phyloP scores from a whole-genome alignment of 176 grass and related monocot genomes.

The Carex parvula region DNA sequence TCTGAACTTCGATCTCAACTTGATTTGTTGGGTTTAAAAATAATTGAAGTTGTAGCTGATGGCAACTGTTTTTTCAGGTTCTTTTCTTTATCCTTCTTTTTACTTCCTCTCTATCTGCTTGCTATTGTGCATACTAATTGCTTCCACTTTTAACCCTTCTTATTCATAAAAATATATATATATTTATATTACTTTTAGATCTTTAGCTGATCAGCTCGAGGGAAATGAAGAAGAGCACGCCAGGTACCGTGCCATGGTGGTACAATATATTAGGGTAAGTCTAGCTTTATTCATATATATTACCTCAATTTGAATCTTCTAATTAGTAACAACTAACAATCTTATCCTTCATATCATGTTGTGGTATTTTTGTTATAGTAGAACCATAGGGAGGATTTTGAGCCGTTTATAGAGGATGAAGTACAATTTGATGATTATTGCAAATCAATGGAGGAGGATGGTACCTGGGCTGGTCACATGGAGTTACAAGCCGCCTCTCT shows the following conservation, averaged over 20 bases:
- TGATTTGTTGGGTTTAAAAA: slow-evolving; percentile 55
- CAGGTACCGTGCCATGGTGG: slow-evolving; percentile 82
- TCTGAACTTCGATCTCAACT: slow-evolving; percentile 59
- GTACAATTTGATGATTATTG: slow-evolving; percentile 82
- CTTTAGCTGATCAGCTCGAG: slow-evolving; percentile 88
- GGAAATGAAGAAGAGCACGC: slow-evolving; percentile 74
- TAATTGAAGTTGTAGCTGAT: slow-evolving; percentile 70
- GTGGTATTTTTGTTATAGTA: slow-evolving; percentile 28
- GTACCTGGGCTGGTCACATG: slow-evolving; percentile 92
- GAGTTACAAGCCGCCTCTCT: slow-evolving; percentile 92
- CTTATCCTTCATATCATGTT: slow-evolving; percentile 11
- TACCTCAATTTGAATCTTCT: background rate
- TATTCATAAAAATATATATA: slow-evolving; percentile 20
- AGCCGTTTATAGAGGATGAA: slow-evolving; percentile 94
- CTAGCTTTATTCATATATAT: too few relatives aligned
- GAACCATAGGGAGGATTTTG: slow-evolving; percentile 70
- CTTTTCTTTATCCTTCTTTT: slow-evolving; percentile 19
- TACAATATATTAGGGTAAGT: slow-evolving; percentile 73
- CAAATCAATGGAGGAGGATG: slow-evolving; percentile 76
- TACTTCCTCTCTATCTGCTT: background rate
- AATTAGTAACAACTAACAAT: background rate
- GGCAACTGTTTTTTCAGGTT: slow-evolving; percentile 99
- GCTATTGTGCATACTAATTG: background rate
- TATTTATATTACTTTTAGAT: slow-evolving; percentile 46
- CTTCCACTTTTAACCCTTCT: background rate